Evolutionary conservation across 257 asterid species (phyloP), one percentile per base, ranked within the genome.

Genomic region (Solanum tarijense): DNA sequence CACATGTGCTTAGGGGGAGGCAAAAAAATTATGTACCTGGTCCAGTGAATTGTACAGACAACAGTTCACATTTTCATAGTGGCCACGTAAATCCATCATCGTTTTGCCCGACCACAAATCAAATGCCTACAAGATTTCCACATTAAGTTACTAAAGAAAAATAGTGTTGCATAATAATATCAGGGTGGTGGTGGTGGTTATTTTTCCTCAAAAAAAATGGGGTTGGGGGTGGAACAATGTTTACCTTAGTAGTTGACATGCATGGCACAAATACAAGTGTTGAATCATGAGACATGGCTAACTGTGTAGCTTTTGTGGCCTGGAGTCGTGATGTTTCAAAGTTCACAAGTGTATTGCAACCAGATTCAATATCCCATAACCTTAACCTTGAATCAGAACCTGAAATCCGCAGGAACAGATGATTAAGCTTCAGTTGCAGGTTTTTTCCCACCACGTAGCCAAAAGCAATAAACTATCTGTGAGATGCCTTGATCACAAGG

Each of bases 311-410:
- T 89, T 96, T 96, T 90, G 93, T 94, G 87, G 95, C 92, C 89
- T 94, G 99, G 14, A 97, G 92, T 87, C 99, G 98, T 20, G 94
- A 89, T 55, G 96, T 94, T 90, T 95, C 99, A 78, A 91, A 97
- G 93, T 97, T 97, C 43, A 97, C 99, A 60, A 97, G 98, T 18
- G 99, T 95, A 83, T 97, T 97, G 93, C 98, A 93, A 84, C 99
- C 99, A 88, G 99, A 93, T 86, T 95, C 98, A 88, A 95, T 92
- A 89, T 97, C 99, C 99, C 99, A 97, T 90, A 97, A 89, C 91
- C 98, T 96, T 91, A 97, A 89, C 92, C 99, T 94, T 46, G 99
- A 96, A 94, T 96, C 99, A 89, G 99, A 96, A 89, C 99, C 99
- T 95, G 96, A 87, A 90, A 91, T 87, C 72, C 86, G 65, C 6